Conservation (phyloP, 1,284 basidiomycete species). For the Paramarasmius palmivorus region DNA sequence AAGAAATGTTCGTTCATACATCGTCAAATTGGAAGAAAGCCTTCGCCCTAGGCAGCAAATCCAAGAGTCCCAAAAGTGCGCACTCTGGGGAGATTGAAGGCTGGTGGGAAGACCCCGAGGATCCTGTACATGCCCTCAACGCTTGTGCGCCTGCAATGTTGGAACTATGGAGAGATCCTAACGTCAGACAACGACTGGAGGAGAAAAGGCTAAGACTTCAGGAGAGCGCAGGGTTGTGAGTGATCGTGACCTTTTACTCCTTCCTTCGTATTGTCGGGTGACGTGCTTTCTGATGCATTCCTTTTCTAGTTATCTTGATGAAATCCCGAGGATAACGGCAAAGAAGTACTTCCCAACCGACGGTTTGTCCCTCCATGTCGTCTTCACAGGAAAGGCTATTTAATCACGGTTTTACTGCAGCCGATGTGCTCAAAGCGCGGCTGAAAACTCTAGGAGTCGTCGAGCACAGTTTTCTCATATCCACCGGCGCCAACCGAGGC, state of each 20-base stretch:
- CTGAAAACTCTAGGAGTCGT: constrained; percentile 77
- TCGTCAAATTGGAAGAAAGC: constrained; percentile 74
- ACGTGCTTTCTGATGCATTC: constrained; percentile 16
- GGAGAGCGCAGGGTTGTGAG: constrained; percentile 82
- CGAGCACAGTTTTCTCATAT: constrained; percentile 73
- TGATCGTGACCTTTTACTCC: constrained; percentile 18
- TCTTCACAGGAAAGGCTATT: neutral
- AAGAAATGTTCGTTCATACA: constrained; percentile 63
- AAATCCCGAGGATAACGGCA: constrained; percentile 75
- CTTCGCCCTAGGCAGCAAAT: constrained; percentile 57
- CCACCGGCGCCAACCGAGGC: constrained; percentile 54
- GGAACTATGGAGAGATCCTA: constrained; percentile 70
- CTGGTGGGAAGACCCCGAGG: constrained; percentile 83
- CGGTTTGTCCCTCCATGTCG: constrained; percentile 42
- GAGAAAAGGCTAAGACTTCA: constrained; percentile 69
- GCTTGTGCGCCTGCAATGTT: constrained; percentile 63
- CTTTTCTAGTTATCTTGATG: constrained; percentile 66
- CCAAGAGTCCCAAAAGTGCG: constrained; percentile 64
- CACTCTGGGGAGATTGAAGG: constrained; percentile 70
- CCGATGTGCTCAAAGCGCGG: constrained; percentile 71
- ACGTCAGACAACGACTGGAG: constrained; percentile 57
- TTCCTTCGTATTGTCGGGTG: constrained; percentile 8
- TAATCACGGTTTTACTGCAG: constrained; percentile 32
- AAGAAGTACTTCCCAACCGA: constrained; percentile 80
- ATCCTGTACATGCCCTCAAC: constrained; percentile 72